Percentiles rank a stretch among this genome's conserved stretches.
Conservation (phyloP, 129 eudicot species). For the Pulicaria dysenterica region DNA sequence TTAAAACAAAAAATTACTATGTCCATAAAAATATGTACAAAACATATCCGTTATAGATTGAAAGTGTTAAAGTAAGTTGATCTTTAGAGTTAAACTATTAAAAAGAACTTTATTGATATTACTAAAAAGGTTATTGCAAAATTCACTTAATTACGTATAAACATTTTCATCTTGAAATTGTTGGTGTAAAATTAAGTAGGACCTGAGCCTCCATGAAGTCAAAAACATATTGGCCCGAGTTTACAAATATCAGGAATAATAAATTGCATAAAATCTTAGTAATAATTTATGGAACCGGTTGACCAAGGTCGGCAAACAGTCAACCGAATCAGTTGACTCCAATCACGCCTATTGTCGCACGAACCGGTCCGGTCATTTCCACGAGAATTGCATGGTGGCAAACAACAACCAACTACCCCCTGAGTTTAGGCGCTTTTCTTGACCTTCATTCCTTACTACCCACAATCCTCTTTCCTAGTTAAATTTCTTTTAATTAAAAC, state of each 20-base stretch:
- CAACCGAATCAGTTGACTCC: not conserved
- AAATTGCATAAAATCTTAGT: not conserved
- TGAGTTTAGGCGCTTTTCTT: conserved; percentile 29
- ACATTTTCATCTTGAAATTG: no score
- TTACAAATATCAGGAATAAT: not conserved
- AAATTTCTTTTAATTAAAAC: not conserved
- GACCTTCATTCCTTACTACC: conserved; percentile 15
- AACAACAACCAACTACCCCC: conserved; percentile 31
- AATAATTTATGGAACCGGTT: conserved; percentile 3
- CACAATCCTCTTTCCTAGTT: not conserved
- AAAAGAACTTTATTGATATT: no score
- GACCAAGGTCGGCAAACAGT: conserved; percentile 23
- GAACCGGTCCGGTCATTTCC: conserved; percentile 14
- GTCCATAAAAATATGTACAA: no score
- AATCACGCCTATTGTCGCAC: not conserved
- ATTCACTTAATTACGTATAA: no score
- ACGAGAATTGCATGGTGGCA: conserved; percentile 32
- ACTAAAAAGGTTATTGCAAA: no score
- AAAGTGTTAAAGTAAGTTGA: no score
- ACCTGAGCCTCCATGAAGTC: no score
- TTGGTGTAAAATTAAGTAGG: no score
- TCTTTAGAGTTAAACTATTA: no score
- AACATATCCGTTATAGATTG: no score
- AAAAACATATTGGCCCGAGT: no score
- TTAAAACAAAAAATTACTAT: no score